A percentile compares a stretch with the other conserved stretches of the same genome.
phyloP scores from a whole-genome alignment of 345 rosid genomes.

The Brassica napus region DNA sequence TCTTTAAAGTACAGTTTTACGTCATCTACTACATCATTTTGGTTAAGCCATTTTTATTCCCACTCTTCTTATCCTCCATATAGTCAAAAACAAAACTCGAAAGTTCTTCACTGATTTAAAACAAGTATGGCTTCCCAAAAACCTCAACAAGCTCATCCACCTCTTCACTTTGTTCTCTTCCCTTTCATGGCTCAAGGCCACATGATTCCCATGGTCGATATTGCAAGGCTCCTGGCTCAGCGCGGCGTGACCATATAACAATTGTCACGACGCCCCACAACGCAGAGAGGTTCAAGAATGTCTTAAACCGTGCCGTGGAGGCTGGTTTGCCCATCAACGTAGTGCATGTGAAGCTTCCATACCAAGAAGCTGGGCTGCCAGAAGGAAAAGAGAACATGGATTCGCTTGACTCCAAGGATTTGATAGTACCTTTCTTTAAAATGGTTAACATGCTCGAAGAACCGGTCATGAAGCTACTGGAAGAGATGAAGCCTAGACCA shows the following conservation, averaged over 20 bases:
- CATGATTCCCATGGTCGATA: slow-evolving; percentile 53
- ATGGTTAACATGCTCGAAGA: slow-evolving; percentile 31
- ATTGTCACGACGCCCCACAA: slow-evolving; percentile 50
- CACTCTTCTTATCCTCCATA: neutral
- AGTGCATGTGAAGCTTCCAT: slow-evolving; percentile 33
- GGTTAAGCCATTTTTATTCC: neutral
- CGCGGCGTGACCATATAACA: slow-evolving; percentile 45
- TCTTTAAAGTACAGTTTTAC: neutral
- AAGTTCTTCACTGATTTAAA: neutral
- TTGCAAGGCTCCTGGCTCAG: slow-evolving; percentile 49
- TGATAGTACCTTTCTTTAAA: slow-evolving; percentile 15
- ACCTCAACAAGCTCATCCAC: neutral
- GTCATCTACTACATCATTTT: neutral
- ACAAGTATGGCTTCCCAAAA: neutral
- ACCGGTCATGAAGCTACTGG: slow-evolving; percentile 32
- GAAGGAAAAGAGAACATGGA: slow-evolving; percentile 45
- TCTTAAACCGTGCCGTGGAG: slow-evolving; percentile 16
- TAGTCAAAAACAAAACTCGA: neutral
- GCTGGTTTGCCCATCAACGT: slow-evolving; percentile 35
- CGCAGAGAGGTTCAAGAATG: slow-evolving; percentile 27
- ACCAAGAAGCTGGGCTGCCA: slow-evolving; percentile 33
- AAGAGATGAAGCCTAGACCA: slow-evolving; percentile 43
- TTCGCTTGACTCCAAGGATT: slow-evolving; percentile 21
- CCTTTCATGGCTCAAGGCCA: slow-evolving; percentile 28
- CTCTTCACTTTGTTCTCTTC: slow-evolving; percentile 28